phyloP scores from a whole-genome alignment of 2,329 filamentous ascomycete species.

The Claviceps citrina region DNA sequence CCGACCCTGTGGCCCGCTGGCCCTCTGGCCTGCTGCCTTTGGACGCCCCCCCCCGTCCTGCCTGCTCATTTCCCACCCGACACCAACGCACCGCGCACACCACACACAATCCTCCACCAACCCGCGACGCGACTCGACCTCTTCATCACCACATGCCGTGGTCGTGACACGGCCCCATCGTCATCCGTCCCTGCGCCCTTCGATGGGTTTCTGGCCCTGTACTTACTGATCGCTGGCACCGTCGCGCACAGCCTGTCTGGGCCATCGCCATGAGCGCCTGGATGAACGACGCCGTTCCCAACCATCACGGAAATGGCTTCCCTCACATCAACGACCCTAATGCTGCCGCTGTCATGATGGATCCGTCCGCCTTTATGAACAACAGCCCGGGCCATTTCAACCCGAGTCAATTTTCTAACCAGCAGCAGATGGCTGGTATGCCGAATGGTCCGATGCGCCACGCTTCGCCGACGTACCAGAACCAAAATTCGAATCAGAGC shows the following conservation, averaged over 20 bases:
- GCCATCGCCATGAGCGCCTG: constrained; percentile 51
- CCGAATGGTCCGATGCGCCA: constrained; percentile 76
- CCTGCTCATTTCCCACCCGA: constrained; percentile 17
- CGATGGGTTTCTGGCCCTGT: constrained; percentile 26
- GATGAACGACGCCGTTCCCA: constrained; percentile 56
- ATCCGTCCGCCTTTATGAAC: constrained; percentile 48
- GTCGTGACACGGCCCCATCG: constrained; percentile 34
- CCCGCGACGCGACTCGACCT: constrained; percentile 26
- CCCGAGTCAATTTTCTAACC: constrained; percentile 40
- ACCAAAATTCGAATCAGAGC: constrained; percentile 17
- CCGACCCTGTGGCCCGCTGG: neutral
- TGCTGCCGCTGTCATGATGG: constrained; percentile 43
- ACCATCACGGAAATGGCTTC: constrained; percentile 56
- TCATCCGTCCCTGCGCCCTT: constrained; percentile 23
- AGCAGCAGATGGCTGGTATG: constrained; percentile 44
- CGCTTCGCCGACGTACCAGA: constrained; percentile 61
- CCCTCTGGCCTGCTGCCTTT: neutral
- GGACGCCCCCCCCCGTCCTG: constrained; percentile 4
- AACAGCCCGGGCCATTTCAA: constrained; percentile 45
- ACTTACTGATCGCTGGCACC: constrained; percentile 30
- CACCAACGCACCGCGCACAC: constrained; percentile 12
- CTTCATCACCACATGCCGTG: constrained; percentile 22
- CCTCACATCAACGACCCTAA: constrained; percentile 49
- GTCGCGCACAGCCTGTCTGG: constrained; percentile 27
- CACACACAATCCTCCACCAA: constrained; percentile 22